A percentile compares a stretch with the other conserved stretches of the same genome.
Evolutionary conservation across 495 filamentous ascomycete genomes (phyloP).

Genomic region (Xanthoparmelia taractica): DNA sequence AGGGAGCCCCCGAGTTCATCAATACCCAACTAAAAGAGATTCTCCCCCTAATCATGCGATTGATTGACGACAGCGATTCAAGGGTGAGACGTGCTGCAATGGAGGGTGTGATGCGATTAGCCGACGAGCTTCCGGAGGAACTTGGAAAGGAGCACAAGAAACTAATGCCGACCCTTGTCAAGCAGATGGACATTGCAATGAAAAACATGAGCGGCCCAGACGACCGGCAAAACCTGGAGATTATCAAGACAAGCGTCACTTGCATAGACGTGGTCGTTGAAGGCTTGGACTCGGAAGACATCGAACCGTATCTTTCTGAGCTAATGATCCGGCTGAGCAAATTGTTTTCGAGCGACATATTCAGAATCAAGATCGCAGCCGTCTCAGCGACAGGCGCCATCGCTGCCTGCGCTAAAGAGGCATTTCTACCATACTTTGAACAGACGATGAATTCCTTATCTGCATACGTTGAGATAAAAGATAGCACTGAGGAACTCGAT

Average conservation of each 20-base stretch:
- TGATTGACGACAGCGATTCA: slow-evolving; percentile 73
- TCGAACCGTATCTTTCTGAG: slow-evolving; percentile 69
- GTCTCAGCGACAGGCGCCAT: slow-evolving; percentile 86
- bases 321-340: slow-evolving; percentile 75
- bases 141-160: slow-evolving; percentile 72
- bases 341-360: slow-evolving; percentile 69
- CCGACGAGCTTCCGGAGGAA: slow-evolving; percentile 87
- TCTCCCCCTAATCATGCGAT: slow-evolving; percentile 75
- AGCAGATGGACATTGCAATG: slow-evolving; percentile 78
- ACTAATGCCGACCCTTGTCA: slow-evolving; percentile 73
- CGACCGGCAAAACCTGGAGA: slow-evolving; percentile 57
- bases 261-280: slow-evolving; percentile 88
- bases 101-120: slow-evolving; percentile 75
- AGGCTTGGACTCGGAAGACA: slow-evolving; percentile 76
- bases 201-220: slow-evolving; percentile 55
- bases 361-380: slow-evolving; percentile 81
- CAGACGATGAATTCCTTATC: slow-evolving; percentile 78
- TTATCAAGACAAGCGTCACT: slow-evolving; percentile 81
- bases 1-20: slow-evolving; percentile 94
- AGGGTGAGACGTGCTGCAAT: slow-evolving; percentile 81
- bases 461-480: slow-evolving; percentile 76
- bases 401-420: slow-evolving; percentile 69
- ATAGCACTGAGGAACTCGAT: slow-evolving; percentile 80
- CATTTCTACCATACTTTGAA: slow-evolving; percentile 85
- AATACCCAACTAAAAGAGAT: slow-evolving; percentile 79